Conservation (phyloP, 176 grass and related monocot species). For the Musa itinerans region DNA sequence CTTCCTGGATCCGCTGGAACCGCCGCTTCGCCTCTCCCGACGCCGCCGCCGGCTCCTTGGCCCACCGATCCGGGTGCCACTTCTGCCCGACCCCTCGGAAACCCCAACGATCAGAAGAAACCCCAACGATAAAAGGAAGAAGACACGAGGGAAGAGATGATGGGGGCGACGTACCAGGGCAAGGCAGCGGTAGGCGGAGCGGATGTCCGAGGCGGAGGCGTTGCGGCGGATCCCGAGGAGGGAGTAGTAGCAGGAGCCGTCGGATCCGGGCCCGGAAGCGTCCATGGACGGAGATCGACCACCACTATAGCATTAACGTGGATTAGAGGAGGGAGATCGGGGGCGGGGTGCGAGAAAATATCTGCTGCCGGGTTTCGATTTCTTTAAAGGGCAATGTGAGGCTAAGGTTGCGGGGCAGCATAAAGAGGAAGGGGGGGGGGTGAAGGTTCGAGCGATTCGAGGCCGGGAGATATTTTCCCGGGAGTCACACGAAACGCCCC, state of each 20-base stretch:
- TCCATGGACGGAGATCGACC: constrained; percentile 39
- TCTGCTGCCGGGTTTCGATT: background rate
- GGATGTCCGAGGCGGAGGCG: constrained; percentile 63
- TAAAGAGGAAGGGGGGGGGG: background rate
- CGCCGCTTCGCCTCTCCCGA: constrained; percentile 62
- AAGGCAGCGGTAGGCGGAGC: constrained; percentile 72
- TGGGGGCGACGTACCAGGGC: constrained; percentile 48
- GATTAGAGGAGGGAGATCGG: background rate
- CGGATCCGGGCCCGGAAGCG: constrained; percentile 49
- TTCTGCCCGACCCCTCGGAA: constrained; percentile 37
- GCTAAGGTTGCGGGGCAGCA: background rate
- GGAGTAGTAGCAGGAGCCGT: constrained; percentile 78
- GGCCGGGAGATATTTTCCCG: background rate
- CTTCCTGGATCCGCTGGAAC: constrained; percentile 99
- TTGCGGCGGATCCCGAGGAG: constrained; percentile 72
- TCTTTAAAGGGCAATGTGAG: constrained; percentile 8
- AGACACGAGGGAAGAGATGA: background rate
- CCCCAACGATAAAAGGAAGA: background rate
- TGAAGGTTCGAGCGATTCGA: constrained; percentile 88
- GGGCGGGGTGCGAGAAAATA: background rate
- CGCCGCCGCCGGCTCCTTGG: constrained; percentile 48
- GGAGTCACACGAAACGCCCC: background rate
- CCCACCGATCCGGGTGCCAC: constrained; percentile 95
- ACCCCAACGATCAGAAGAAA: background rate
- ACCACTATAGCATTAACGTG: background rate